A percentile compares a stretch with the other conserved stretches of the same genome.
These are phyloP conservation scores for Ajuga chamaepitys DNA, from an alignment of 257 asterid genomes.

Conservation along the genomic window DNA sequence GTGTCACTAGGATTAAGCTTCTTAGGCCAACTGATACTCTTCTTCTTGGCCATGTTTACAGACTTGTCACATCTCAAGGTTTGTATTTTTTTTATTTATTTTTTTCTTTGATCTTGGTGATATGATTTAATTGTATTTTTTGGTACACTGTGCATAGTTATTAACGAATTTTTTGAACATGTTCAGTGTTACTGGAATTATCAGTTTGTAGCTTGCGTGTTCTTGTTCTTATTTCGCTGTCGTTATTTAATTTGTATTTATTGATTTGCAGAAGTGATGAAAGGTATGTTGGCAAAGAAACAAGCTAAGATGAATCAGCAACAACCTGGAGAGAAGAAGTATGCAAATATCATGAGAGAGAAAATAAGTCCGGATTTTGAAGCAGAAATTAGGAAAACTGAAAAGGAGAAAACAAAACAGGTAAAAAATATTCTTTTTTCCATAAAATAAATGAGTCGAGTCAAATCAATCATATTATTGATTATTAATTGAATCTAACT, in stretches of 20 bases:
- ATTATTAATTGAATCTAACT: too few relatives aligned
- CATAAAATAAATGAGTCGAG: not conserved
- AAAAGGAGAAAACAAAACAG: conserved; percentile 36
- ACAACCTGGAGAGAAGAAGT: conserved; percentile 25
- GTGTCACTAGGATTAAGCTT: conserved; percentile 67
- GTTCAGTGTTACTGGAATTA: too few relatives aligned
- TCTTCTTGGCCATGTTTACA: conserved; percentile 76
- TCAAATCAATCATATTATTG: too few relatives aligned
- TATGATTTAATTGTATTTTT: too few relatives aligned
- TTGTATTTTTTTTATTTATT: not conserved
- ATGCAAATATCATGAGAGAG: conserved; percentile 26
- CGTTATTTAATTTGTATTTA: not conserved
- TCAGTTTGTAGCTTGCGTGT: too few relatives aligned
- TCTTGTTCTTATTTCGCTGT: not conserved
- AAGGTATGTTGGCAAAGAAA: conserved; percentile 71
- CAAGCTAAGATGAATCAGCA: conserved; percentile 57
- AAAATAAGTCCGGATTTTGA: conserved; percentile 38
- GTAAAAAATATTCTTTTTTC: conserved; percentile 13
- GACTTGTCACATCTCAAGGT: conserved; percentile 83
- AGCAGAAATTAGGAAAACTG: conserved; percentile 30
- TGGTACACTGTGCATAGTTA: too few relatives aligned
- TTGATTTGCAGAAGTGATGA: conserved; percentile 50
- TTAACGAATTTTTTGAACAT: too few relatives aligned
- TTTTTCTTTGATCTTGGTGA: too few relatives aligned
- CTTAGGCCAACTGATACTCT: conserved; percentile 74